Base-by-base conservation (phyloP, 148 eudicot genomes). In the Rhododendron henanense region DNA sequence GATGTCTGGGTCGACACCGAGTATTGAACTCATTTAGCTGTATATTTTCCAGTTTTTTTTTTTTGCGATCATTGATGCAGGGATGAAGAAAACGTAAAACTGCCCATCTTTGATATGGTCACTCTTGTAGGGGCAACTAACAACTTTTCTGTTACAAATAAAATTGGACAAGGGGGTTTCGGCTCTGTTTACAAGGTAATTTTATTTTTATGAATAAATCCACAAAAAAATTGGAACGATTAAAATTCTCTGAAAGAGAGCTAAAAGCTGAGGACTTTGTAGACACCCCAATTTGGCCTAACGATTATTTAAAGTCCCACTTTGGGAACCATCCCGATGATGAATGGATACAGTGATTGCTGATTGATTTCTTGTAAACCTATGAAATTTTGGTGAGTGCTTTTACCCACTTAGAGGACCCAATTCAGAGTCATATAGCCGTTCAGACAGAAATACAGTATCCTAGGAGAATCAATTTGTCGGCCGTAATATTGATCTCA, bases 151-250 rank as follows among this genome's bases (percentile, higher is more conserved):
- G 61, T 28, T 21, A 28, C 37, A 47, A 79, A 79, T 25, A 86
- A 81, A 69, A 74, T 86, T 51, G 85, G 88, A 59, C 23, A 86
- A 57, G 88, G 28, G 3, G 69, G 69, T 21, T 63, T 63, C 2
- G 69, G 69, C 25, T 63, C 10, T 63, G 69, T 63, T 63, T 63
- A 63, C 28, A 63, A 23, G 28, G 69, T 75, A 85, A 33, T 21
- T 47, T 28, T 50, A 10, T 21, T 23, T 63, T 45, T 23, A 1
- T 23, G 69, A 23, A 7, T 21, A 11, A 23, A 63, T 2, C 11
- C 69, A 63, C 0, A 7, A 23, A 7, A 37, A 63, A 23, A 23
- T 11, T 6, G 11, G 3, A 63, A 63, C 10, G 28, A 23, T 8
- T 63, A 6, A 23, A 2, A 23, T 63, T 63, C 69, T 63, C 28